phyloP scores from a whole-genome alignment of 495 filamentous ascomycete genomes.

The Oidiodendron maius region DNA sequence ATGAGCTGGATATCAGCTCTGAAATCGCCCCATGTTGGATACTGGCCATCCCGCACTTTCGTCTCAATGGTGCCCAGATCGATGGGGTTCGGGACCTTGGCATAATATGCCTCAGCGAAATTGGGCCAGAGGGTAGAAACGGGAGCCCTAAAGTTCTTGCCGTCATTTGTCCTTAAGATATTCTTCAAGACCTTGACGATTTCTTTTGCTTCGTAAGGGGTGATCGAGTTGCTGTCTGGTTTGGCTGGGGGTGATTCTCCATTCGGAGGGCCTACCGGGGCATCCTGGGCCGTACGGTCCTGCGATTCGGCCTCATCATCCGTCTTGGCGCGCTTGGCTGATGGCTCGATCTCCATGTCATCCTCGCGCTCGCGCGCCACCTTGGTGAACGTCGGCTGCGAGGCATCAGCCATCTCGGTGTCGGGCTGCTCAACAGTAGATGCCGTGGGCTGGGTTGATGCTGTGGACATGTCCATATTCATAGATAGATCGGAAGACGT shows the following conservation, averaged over 20 bases:
- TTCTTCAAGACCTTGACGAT: conserved; percentile 52
- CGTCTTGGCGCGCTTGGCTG: conserved; percentile 71
- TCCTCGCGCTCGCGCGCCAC: conserved; percentile 63
- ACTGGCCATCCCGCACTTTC: conserved; percentile 63
- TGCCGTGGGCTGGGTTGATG: background rate
- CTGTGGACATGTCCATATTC: background rate
- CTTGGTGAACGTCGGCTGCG: conserved; percentile 39
- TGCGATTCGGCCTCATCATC: conserved; percentile 22
- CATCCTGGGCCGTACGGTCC: background rate
- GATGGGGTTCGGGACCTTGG: conserved; percentile 69
- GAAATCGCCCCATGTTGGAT: conserved; percentile 57
- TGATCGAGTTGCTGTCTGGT: conserved; percentile 30
- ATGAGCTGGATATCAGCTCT: conserved; percentile 68
- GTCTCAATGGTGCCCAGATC: conserved; percentile 77
- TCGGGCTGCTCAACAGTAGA: conserved; percentile 2
- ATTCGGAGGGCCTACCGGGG: conserved; percentile 11
- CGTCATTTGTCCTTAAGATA: conserved; percentile 74
- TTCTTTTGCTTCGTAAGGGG: conserved; percentile 39
- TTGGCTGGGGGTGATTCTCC: conserved; percentile 16
- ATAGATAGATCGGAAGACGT: background rate
- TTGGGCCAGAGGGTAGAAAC: conserved; percentile 51
- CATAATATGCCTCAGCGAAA: conserved; percentile 57
- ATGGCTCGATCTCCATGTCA: conserved; percentile 64
- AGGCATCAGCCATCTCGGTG: conserved; percentile 19
- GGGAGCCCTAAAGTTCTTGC: conserved; percentile 64